phyloP scores from a whole-genome alignment of 176 grass and related monocot species.

The Saccharum officinarum region DNA sequence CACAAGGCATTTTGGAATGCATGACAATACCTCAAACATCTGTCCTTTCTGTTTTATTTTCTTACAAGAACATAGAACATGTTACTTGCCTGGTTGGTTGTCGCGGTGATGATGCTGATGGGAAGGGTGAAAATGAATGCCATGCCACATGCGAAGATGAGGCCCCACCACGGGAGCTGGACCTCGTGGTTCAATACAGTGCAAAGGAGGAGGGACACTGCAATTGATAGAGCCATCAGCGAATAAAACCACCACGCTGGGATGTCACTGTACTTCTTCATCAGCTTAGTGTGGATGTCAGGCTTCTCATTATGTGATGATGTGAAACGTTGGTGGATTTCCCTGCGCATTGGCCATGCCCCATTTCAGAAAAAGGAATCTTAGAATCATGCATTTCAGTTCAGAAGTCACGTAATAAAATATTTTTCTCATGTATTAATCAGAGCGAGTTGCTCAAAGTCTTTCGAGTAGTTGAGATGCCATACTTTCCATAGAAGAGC shows the following conservation, averaged over 20 bases:
- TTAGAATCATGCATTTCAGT: conserved; percentile 11
- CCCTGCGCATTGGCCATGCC: conserved; percentile 34
- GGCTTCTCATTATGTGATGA: conserved; percentile 43
- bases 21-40: neutral
- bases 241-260: conserved; percentile 86
- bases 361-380: conserved; percentile 23
- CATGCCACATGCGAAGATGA: conserved; percentile 37
- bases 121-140: conserved; percentile 84
- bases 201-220: conserved; percentile 39
- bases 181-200: conserved; percentile 63
- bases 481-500: conserved; percentile 61
- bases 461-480: neutral
- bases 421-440: neutral
- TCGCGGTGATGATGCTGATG: conserved; percentile 79
- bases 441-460: no score
- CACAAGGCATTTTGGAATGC: neutral
- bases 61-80: neutral
- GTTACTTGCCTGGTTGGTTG: conserved; percentile 74
- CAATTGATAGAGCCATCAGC: conserved; percentile 20
- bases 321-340: conserved; percentile 67
- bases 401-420: neutral
- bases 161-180: conserved; percentile 71
- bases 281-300: conserved; percentile 76
- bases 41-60: neutral
- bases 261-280: conserved; percentile 73